phyloP scores from a whole-genome alignment of 305 asterid species.

The Solanum aculeatissimum region DNA sequence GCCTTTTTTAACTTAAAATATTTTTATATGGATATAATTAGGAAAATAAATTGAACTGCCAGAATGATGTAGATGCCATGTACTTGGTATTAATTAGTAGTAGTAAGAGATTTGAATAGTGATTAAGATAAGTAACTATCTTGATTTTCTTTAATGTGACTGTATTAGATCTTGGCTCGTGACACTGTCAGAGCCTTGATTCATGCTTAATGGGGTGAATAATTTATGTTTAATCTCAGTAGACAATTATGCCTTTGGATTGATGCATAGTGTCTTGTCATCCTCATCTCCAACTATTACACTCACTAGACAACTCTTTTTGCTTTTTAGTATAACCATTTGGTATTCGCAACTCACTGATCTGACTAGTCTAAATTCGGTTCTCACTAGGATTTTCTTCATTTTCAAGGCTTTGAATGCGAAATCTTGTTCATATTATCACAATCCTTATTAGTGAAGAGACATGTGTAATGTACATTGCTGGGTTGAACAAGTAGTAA shows the following conservation, averaged over 20 bases:
- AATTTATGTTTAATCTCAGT: not conserved
- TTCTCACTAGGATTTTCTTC: not conserved
- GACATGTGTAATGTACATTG: not conserved
- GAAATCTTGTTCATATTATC: not conserved
- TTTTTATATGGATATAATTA: not conserved
- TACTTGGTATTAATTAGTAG: not conserved
- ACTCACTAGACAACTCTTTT: not conserved
- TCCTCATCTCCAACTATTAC: not conserved
- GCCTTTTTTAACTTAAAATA: not conserved
- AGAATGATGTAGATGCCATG: not conserved
- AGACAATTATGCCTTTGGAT: conserved; percentile 2
- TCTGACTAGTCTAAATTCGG: not conserved
- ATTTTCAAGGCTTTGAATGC: not conserved
- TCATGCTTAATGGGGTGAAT: conserved; percentile 1
- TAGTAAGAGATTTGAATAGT: not conserved
- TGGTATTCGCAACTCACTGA: not conserved
- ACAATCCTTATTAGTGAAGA: not conserved
- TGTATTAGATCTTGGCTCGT: conserved; percentile 10
- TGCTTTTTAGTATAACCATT: not conserved
- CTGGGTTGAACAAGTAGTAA: not conserved
- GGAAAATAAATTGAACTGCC: not conserved
- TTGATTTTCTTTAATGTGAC: not conserved
- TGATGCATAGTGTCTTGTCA: not conserved
- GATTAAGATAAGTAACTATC: not conserved
- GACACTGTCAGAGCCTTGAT: conserved; percentile 11